Evolutionary conservation across 169 alveolate species (phyloP).

Genomic region (Plasmodium knowlesi): DNA sequence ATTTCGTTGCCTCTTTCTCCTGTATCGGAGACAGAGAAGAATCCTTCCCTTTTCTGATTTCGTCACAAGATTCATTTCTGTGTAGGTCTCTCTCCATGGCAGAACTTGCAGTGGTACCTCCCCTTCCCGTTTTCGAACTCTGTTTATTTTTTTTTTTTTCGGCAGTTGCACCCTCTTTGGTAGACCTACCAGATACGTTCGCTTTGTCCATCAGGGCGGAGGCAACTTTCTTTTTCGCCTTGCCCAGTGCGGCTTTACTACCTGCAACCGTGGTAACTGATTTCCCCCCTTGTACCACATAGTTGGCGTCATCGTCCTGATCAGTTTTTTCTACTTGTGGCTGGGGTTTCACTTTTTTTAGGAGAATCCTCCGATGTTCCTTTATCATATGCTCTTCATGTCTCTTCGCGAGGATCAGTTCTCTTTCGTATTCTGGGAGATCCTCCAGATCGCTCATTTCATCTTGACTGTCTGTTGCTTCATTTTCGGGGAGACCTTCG

Average conservation of each 20-base stretch:
- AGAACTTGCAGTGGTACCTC: background rate
- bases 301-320: background rate
- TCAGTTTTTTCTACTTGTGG: background rate
- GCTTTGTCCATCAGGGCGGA: background rate
- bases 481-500: background rate
- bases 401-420: constrained; percentile 80
- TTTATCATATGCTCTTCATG: constrained; percentile 81
- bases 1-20: background rate
- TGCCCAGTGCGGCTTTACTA: background rate
- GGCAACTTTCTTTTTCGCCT: background rate
- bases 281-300: background rate
- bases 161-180: background rate
- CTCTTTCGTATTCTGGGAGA: constrained; percentile 84
- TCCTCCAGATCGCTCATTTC: constrained; percentile 46
- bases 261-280: background rate
- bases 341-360: constrained; percentile 37
- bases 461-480: background rate
- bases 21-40: background rate
- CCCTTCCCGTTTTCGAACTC: background rate
- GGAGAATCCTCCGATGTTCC: constrained; percentile 53
- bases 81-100: background rate
- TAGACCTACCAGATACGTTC: background rate
- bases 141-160: background rate
- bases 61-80: background rate
- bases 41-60: background rate